These are phyloP conservation scores for Malus sylvestris DNA, from an alignment of 306 rosid species.

Conservation along the genomic window DNA sequence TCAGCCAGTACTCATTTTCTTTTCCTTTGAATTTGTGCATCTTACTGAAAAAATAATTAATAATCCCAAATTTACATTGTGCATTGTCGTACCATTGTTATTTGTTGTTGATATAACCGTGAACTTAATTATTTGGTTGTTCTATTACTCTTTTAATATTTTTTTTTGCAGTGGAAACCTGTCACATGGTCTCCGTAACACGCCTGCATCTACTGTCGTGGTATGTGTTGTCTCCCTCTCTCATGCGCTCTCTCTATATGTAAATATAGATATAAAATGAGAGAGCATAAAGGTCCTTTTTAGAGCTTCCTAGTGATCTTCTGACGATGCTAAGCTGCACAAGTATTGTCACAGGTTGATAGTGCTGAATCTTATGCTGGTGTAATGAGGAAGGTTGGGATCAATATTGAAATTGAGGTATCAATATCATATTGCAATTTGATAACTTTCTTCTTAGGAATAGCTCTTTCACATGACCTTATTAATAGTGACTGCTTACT, in stretches of 20 bases:
- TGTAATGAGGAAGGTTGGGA: constrained; percentile 45
- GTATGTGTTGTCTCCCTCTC: constrained; percentile 24
- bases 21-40: background rate
- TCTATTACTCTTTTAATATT: background rate
- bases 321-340: background rate
- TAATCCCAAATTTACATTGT: background rate
- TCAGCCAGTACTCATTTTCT: background rate
- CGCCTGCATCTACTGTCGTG: constrained; percentile 55
- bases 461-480: background rate
- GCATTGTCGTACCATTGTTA: no score
- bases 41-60: background rate
- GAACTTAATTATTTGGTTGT: background rate
- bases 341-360: constrained; percentile 49
- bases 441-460: background rate
- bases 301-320: no score
- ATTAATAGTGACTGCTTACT: background rate
- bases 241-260: no score
- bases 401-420: constrained; percentile 72
- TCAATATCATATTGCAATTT: constrained; percentile 23
- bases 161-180: constrained; percentile 56
- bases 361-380: constrained; percentile 73
- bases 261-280: no score
- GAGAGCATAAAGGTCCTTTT: no score
- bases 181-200: constrained; percentile 79
- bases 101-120: background rate